Base-by-base conservation (phyloP, 2,329 filamentous ascomycete species). In the Zasmidium citrigriseum region DNA sequence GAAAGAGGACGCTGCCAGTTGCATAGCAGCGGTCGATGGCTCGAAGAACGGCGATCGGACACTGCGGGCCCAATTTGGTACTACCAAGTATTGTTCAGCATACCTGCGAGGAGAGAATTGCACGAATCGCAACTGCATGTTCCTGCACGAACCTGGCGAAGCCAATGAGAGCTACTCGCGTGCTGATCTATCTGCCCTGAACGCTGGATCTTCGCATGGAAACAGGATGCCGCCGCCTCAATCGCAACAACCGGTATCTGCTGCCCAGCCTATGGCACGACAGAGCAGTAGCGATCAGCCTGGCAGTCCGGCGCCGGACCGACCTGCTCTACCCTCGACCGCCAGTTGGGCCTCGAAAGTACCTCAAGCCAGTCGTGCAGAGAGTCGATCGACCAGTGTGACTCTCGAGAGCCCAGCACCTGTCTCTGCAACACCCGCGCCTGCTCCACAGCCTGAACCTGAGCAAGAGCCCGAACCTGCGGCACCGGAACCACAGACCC, bases 41-140 rank as follows among this genome's bases (percentile, higher is more conserved):
- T 96, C 93, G 1, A 85, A 89, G 61, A 98, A 99, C 70, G 92
- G 91, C 53, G 95, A 98, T 62, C 83, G 93, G 52, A 83, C 91
- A 14, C 78, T 99, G 20, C 88, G 86, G 66, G 86, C 86, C 12
- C 86, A 89, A 72, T 88, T 88, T 64, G 95, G 95, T 22, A 99
- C 95, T 0, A 99, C 95, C 3, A 99, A 99, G 74, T 99, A 99
- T 75, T 99, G 95, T 75, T 99, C 95, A 0, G 93, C 95, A 3
- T 99, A 96, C 81, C 82, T 99, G 18, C 89, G 96, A 58, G 92
- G 96, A 66, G 95, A 99, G 75, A 89, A 88, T 65, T 99, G 95
- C 76, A 92, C 90, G 57, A 99, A 99, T 70, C 87, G 93, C 52
- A 93, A 95, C 63, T 99, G 95, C 80, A 99, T 97, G 86, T 99